A percentile compares a stretch with the other conserved stretches of the same genome.
Conservation (phyloP, 2,329 filamentous ascomycete species). For the Chalaropsis ovoidea region DNA sequence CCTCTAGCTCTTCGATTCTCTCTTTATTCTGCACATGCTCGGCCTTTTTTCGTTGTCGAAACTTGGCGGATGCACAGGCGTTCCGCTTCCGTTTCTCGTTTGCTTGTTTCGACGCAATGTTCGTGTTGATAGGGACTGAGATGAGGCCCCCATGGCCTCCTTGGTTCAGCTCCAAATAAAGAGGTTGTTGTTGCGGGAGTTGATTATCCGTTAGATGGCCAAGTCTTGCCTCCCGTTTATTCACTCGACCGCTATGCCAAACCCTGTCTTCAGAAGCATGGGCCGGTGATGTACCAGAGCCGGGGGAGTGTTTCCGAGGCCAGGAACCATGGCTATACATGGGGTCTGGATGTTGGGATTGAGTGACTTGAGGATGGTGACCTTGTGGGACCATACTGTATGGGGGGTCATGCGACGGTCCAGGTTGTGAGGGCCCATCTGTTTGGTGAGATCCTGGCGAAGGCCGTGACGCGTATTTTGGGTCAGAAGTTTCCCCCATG, state of each 20-base stretch:
- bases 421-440: neutral
- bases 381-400: neutral
- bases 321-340: neutral
- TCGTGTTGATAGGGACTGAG: constrained; percentile 19
- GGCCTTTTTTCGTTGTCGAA: constrained; percentile 59
- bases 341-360: neutral
- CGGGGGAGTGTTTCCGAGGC: neutral
- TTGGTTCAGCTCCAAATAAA: constrained; percentile 4
- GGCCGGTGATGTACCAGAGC: neutral
- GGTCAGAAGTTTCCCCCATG: neutral
- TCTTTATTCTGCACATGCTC: constrained; percentile 74
- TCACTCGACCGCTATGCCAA: neutral
- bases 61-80: constrained; percentile 68
- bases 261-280: neutral
- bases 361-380: neutral
- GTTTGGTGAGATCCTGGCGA: neutral
- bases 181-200: neutral
- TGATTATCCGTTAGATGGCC: neutral
- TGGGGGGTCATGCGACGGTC: neutral
- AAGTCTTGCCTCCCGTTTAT: neutral
- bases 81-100: constrained; percentile 81
- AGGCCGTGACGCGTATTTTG: neutral
- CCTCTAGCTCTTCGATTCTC: constrained; percentile 29
- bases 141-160: constrained; percentile 9
- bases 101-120: constrained; percentile 59